These are phyloP conservation scores for Aspergillus felis DNA, from an alignment of 2,329 filamentous ascomycete species.

Conservation along the genomic window DNA sequence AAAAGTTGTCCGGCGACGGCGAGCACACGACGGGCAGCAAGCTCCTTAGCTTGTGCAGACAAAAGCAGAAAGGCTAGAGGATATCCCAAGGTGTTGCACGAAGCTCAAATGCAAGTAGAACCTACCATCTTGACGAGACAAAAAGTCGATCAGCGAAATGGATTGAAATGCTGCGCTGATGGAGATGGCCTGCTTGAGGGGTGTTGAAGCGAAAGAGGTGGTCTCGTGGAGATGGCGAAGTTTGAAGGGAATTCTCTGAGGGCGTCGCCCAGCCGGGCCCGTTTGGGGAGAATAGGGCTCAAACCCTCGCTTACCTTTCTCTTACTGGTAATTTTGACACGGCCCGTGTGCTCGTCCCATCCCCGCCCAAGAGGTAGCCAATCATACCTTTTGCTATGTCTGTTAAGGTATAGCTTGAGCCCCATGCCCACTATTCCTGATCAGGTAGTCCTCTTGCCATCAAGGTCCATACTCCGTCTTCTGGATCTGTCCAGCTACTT, in stretches of 20 bases:
- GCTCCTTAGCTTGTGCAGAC: neutral
- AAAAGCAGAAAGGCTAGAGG: neutral
- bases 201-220: slow-evolving; percentile 30
- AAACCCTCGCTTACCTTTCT: slow-evolving; percentile 37
- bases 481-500: slow-evolving; percentile 16
- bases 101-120: slow-evolving; percentile 10
- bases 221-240: slow-evolving; percentile 33
- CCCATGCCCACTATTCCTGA: neutral
- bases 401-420: neutral
- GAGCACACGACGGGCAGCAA: slow-evolving; percentile 6
- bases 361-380: neutral
- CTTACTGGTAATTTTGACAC: slow-evolving; percentile 15
- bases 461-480: neutral
- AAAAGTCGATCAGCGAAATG: slow-evolving; percentile 39
- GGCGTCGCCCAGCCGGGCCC: slow-evolving; percentile 19
- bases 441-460: neutral
- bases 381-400: neutral
- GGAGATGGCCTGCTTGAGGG: slow-evolving; percentile 38
- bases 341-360: neutral
- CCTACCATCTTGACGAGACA: slow-evolving; percentile 44
- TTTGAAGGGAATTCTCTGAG: slow-evolving; percentile 32
- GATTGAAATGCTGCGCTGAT: slow-evolving; percentile 38
- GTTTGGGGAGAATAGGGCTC: slow-evolving; percentile 32
- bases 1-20: slow-evolving; percentile 9
- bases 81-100: neutral